Evolutionary conservation across 345 rosid species (phyloP).

Genomic region (Camelina sativa): DNA sequence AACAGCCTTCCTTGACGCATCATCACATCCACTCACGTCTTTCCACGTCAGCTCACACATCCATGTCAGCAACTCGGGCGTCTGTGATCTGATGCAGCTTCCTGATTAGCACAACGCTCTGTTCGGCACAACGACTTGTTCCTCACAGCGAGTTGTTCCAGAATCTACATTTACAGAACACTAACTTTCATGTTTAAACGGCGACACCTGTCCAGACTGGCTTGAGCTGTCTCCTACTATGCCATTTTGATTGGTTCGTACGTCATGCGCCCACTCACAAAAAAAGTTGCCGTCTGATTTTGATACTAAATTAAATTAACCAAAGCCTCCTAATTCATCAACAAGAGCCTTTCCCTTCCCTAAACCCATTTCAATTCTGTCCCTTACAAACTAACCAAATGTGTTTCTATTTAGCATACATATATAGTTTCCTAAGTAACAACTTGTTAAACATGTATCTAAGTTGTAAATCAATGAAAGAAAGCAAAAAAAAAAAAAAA

Average conservation of each 20-base stretch:
- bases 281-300: background rate
- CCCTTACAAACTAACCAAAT: background rate
- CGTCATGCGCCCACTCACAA: constrained; percentile 15
- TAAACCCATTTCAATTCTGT: background rate
- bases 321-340: background rate
- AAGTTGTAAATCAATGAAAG: background rate
- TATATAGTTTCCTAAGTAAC: no score
- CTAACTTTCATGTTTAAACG: constrained; percentile 34
- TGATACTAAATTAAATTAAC: background rate
- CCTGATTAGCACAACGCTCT: no score
- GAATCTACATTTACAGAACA: no score
- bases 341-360: background rate
- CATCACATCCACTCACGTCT: no score
- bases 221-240: background rate
- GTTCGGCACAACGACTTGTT: no score
- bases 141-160: no score
- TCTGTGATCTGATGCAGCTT: no score
- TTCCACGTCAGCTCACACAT: no score
- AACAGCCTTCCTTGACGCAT: no score
- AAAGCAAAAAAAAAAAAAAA: background rate
- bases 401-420: no score
- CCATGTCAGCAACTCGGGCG: no score
- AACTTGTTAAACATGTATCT: background rate
- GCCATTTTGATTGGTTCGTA: background rate
- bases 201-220: constrained; percentile 21